Evolutionary conservation across 352 stramenopile genomes (phyloP).

Genomic region (Globisporangium mamillatum): DNA sequence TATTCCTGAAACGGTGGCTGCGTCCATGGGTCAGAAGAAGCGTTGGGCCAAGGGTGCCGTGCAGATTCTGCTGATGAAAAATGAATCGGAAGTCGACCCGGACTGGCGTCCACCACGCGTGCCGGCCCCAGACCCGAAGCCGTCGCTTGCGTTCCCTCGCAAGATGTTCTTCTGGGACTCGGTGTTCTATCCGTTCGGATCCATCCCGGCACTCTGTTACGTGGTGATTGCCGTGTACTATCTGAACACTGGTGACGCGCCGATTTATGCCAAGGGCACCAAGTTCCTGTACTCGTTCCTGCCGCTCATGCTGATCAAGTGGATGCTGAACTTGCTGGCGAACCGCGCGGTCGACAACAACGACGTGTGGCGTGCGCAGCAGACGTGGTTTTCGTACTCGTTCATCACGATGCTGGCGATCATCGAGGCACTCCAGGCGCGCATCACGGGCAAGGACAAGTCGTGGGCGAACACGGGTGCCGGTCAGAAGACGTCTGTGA

Average conservation of each 20-base stretch:
- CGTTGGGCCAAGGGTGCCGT: conserved; percentile 88
- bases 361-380: conserved; percentile 86
- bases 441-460: conserved; percentile 81
- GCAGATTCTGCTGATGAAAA: conserved; percentile 89
- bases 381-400: conserved; percentile 90
- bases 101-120: conserved; percentile 84
- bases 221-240: conserved; percentile 85
- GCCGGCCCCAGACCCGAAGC: conserved; percentile 79
- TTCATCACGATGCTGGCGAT: conserved; percentile 89
- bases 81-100: conserved; percentile 86
- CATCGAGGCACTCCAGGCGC: conserved; percentile 70
- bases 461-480: conserved; percentile 88
- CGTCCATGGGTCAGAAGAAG: conserved; percentile 84
- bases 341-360: conserved; percentile 89
- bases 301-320: conserved; percentile 73
- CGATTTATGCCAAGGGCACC: conserved; percentile 81
- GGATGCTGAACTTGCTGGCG: conserved; percentile 80
- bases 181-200: conserved; percentile 87
- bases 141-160: conserved; percentile 71
- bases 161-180: conserved; percentile 92
- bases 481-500: conserved; percentile 87
- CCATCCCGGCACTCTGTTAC: conserved; percentile 83
- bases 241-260: conserved; percentile 77
- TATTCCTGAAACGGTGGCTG: conserved; percentile 80
- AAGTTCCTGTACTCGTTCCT: conserved; percentile 88